These are phyloP conservation scores for Hanseniaspora gamundiae DNA, from an alignment of 1,139 yeast genomes.

Conservation along the genomic window DNA sequence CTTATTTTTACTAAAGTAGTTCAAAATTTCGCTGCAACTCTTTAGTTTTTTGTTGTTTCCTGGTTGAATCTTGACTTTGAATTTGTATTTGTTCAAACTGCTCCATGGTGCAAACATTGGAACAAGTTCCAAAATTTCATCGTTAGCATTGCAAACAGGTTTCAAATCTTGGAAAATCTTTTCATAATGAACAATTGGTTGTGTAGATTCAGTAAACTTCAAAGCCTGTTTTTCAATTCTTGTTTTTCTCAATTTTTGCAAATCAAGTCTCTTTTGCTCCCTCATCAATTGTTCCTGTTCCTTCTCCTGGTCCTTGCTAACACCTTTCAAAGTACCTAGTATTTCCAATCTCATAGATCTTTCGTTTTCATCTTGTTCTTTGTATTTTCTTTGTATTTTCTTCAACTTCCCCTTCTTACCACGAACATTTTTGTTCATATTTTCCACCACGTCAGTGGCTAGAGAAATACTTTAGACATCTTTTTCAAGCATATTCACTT, in stretches of 20 bases:
- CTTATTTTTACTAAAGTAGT: slow-evolving; percentile 45
- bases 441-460: slow-evolving; percentile 11
- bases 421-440: slow-evolving; percentile 37
- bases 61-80: slow-evolving; percentile 75
- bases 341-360: slow-evolving; percentile 60
- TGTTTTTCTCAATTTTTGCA: slow-evolving; percentile 28
- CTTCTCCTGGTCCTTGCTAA: slow-evolving; percentile 32
- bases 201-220: slow-evolving; percentile 31
- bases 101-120: slow-evolving; percentile 94
- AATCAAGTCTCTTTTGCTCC: slow-evolving; percentile 26
- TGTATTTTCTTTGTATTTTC: slow-evolving; percentile 73
- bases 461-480: slow-evolving; percentile 12
- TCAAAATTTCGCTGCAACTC: slow-evolving; percentile 56
- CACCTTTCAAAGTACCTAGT: slow-evolving; percentile 70
- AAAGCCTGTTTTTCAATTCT: slow-evolving; percentile 41
- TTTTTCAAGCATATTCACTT: slow-evolving; percentile 6
- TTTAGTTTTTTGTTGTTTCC: slow-evolving; percentile 88
- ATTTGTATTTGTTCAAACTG: slow-evolving; percentile 60
- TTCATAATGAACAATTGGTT: slow-evolving; percentile 22
- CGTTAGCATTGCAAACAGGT: slow-evolving; percentile 27
- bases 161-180: slow-evolving; percentile 28
- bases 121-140: slow-evolving; percentile 32
- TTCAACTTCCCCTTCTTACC: slow-evolving; percentile 79
- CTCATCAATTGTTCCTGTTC: slow-evolving; percentile 27
- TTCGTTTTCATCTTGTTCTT: slow-evolving; percentile 88